phyloP scores from a whole-genome alignment of 2,329 filamentous ascomycete species.

The Diaporthe sp. region DNA sequence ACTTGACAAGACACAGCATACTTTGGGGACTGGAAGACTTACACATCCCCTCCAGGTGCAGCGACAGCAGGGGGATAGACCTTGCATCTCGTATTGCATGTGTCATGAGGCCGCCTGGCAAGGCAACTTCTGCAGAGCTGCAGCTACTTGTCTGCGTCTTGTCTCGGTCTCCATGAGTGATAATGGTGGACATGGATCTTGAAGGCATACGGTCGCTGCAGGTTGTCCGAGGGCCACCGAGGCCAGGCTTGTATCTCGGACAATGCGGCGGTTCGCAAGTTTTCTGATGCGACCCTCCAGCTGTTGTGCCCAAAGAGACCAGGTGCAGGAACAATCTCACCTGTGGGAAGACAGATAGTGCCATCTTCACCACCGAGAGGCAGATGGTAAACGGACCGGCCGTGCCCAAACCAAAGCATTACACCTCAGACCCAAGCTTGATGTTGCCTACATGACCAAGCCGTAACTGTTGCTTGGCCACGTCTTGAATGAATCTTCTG shows the following conservation, averaged over 20 bases:
- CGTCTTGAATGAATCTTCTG: neutral
- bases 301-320: constrained; percentile 13
- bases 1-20: neutral
- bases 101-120: constrained; percentile 15
- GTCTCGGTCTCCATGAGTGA: neutral
- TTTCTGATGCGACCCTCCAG: constrained; percentile 22
- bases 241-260: constrained; percentile 30
- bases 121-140: constrained; percentile 7
- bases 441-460: neutral
- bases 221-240: neutral
- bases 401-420: neutral
- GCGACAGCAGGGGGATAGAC: neutral
- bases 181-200: neutral
- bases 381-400: neutral
- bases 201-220: neutral
- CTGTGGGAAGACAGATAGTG: constrained; percentile 2
- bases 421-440: neutral
- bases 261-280: constrained; percentile 18
- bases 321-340: constrained; percentile 33
- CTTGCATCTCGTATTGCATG: constrained; percentile 22
- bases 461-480: neutral
- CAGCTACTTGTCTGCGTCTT: neutral
- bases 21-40: neutral
- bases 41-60: neutral
- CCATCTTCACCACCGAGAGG: constrained; percentile 7